These are phyloP conservation scores for Gynandropsis gynandra DNA, from an alignment of 345 rosid species.

Conservation along the genomic window DNA sequence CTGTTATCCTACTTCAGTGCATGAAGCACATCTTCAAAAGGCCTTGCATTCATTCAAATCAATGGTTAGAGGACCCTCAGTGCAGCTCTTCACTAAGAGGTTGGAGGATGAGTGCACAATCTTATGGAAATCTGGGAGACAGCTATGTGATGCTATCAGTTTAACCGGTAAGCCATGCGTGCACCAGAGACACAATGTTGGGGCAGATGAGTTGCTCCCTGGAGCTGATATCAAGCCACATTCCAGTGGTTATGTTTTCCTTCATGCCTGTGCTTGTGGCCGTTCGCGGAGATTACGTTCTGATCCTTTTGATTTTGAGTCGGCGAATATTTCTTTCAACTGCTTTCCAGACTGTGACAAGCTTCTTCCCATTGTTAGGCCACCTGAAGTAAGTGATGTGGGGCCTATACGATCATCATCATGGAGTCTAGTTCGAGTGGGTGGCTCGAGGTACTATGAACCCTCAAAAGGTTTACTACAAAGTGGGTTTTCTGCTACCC, in stretches of 20 bases:
- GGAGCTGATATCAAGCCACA: conserved; percentile 39
- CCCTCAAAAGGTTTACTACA: conserved; percentile 70
- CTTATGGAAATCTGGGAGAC: conserved; percentile 80
- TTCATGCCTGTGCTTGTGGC: conserved; percentile 89
- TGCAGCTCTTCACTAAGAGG: conserved; percentile 44
- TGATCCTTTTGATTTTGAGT: conserved; percentile 72
- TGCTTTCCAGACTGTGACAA: conserved; percentile 68
- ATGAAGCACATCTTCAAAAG: conserved; percentile 52
- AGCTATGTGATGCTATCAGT: conserved; percentile 82
- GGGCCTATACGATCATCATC: conserved; percentile 57
- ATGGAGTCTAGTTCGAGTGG: conserved; percentile 71
- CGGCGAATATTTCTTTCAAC: conserved; percentile 47
- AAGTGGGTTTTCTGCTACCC: conserved; percentile 58
- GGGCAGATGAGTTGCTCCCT: conserved; percentile 21
- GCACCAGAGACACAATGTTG: conserved; percentile 54
- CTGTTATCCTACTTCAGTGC: conserved; percentile 63
- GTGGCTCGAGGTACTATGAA: conserved; percentile 62
- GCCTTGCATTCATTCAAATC: conserved; percentile 58
- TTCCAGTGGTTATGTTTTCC: conserved; percentile 72
- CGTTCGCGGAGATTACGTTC: conserved; percentile 51
- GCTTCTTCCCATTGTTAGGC: conserved; percentile 47
- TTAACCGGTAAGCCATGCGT: conserved; percentile 80
- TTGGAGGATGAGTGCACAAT: conserved; percentile 66
- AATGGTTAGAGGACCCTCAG: conserved; percentile 78
- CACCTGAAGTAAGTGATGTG: conserved; percentile 33